Evolutionary conservation across 805 yeast genomes (phyloP).

Genomic region (Wickerhamomyces strasburgensis): DNA sequence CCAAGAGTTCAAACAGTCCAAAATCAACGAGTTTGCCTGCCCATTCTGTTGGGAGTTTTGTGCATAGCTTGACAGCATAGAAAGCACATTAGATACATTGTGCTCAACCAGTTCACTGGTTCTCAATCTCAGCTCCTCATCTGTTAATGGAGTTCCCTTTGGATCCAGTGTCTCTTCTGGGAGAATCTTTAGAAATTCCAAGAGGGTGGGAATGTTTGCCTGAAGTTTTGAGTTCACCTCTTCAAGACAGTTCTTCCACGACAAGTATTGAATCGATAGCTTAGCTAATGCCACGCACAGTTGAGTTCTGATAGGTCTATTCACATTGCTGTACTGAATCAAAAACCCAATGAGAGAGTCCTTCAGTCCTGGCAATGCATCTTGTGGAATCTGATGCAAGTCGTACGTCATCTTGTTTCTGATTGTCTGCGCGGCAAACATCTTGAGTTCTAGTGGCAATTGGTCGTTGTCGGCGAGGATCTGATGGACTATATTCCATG

Average conservation of each 20-base stretch:
- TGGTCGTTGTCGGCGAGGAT: slow-evolving; percentile 35
- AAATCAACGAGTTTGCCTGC: slow-evolving; percentile 38
- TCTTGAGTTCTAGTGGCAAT: slow-evolving; percentile 49
- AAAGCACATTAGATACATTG: slow-evolving; percentile 65
- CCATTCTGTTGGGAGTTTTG: slow-evolving; percentile 26
- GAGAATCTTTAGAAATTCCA: slow-evolving; percentile 78
- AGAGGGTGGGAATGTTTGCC: slow-evolving; percentile 38
- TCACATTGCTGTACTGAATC: slow-evolving; percentile 39
- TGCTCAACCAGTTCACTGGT: slow-evolving; percentile 56
- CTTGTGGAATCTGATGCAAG: slow-evolving; percentile 65
- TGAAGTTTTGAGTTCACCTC: slow-evolving; percentile 57
- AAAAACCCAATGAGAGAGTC: slow-evolving; percentile 59
- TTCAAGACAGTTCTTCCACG: slow-evolving; percentile 66
- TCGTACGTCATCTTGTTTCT: slow-evolving; percentile 83
- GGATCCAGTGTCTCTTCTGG: slow-evolving; percentile 89
- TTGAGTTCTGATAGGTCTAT: slow-evolving; percentile 71
- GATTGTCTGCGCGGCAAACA: slow-evolving; percentile 90
- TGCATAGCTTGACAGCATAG: slow-evolving; percentile 52
- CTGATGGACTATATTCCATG: slow-evolving; percentile 71
- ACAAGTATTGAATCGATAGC: slow-evolving; percentile 68
- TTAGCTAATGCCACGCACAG: slow-evolving; percentile 77
- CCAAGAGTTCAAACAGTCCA: slow-evolving; percentile 87
- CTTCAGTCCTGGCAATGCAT: slow-evolving; percentile 56
- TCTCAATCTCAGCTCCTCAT: slow-evolving; percentile 69
- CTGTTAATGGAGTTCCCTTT: slow-evolving; percentile 71